A percentile compares a stretch with the other conserved stretches of the same genome.
phyloP scores from a whole-genome alignment of 2,329 filamentous ascomycete species.

The Penicillium sp. region DNA sequence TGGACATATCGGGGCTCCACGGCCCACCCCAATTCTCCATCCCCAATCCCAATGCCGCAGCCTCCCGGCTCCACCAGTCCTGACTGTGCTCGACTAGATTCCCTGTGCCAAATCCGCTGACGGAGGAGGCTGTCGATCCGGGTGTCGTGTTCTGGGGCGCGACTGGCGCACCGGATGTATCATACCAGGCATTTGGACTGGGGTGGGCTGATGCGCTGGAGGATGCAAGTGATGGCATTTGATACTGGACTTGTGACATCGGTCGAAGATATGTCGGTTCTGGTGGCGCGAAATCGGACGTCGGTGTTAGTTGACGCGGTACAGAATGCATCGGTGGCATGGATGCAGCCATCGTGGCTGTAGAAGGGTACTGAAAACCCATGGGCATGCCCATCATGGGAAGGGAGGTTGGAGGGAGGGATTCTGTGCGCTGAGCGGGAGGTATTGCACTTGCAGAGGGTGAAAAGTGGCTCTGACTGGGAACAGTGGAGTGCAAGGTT shows the following conservation, averaged over 20 bases:
- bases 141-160: conserved; percentile 19
- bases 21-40: conserved; percentile 56
- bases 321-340: conserved; percentile 20
- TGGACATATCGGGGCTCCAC: conserved; percentile 24
- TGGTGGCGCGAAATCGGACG: conserved; percentile 22
- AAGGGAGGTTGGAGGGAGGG: conserved; percentile 7
- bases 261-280: conserved; percentile 35
- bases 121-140: conserved; percentile 34
- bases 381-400: conserved; percentile 10
- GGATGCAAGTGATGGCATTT: conserved; percentile 10
- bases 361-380: conserved; percentile 15
- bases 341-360: conserved; percentile 14
- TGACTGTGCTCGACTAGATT: conserved; percentile 60
- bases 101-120: conserved; percentile 56
- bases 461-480: conserved; percentile 18
- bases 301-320: conserved; percentile 11
- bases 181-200: conserved; percentile 32
- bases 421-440: conserved; percentile 6
- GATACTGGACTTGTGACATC: conserved; percentile 19
- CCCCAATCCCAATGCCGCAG: conserved; percentile 56
- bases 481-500: conserved; percentile 15
- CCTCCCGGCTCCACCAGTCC: conserved; percentile 62
- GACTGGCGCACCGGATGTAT: conserved; percentile 5
- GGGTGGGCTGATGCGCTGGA: conserved; percentile 16
- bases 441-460: conserved; percentile 7